Percentiles rank a stretch among this genome's conserved stretches.
phyloP scores from a whole-genome alignment of 1,139 yeast genomes.

The Suhomyces guaymorum region DNA sequence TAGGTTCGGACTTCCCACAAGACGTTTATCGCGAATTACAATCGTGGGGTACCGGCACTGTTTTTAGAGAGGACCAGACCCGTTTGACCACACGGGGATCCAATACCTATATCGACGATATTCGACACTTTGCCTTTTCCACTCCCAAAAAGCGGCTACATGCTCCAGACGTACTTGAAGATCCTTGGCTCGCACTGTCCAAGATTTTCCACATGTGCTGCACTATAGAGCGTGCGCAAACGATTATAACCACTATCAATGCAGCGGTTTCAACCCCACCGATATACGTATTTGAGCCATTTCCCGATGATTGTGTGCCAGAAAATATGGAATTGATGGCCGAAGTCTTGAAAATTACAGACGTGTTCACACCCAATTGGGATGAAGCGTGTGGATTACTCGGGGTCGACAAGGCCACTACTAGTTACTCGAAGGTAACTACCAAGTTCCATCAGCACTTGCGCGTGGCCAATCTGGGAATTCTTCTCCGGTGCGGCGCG shows the following conservation, averaged over 20 bases:
- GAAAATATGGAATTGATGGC: constrained; percentile 45
- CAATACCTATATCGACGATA: constrained; percentile 67
- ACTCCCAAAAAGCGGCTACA: constrained; percentile 68
- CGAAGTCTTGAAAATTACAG: constrained; percentile 47
- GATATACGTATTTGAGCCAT: constrained; percentile 77
- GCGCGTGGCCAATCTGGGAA: constrained; percentile 41
- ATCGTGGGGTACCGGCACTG: constrained; percentile 62
- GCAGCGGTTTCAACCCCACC: constrained; percentile 26
- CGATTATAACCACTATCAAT: constrained; percentile 41
- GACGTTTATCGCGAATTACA: constrained; percentile 46
- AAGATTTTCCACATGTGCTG: constrained; percentile 72
- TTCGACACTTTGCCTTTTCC: constrained; percentile 45
- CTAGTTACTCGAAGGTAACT: constrained; percentile 40
- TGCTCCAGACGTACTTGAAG: constrained; percentile 54
- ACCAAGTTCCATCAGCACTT: constrained; percentile 40
- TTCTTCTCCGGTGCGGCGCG: constrained; percentile 71
- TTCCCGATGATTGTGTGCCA: constrained; percentile 70
- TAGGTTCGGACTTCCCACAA: constrained; percentile 74
- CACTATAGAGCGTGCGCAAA: constrained; percentile 60
- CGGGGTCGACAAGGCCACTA: constrained; percentile 24
- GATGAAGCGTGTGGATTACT: constrained; percentile 73
- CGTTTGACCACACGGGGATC: constrained; percentile 80
- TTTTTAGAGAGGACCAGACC: constrained; percentile 50
- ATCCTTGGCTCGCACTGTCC: constrained; percentile 39
- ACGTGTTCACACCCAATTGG: constrained; percentile 78